These are phyloP conservation scores for Oxalis stricta DNA, from an alignment of 441 rosid species.

Conservation along the genomic window DNA sequence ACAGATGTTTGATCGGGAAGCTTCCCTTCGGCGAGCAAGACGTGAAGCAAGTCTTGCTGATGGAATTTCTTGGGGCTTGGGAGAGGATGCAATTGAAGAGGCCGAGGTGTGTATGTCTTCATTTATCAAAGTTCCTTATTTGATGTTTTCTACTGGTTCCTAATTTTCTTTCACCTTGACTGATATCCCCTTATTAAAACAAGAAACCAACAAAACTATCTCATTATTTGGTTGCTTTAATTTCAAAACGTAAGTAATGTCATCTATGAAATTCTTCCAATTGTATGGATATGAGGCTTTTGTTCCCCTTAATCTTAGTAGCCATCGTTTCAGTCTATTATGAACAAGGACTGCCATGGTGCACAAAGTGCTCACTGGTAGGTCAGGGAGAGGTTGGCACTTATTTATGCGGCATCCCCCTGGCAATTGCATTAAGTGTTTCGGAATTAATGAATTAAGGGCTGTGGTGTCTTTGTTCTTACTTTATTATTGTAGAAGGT, in stretches of 20 bases:
- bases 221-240: background rate
- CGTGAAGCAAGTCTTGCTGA: conserved; percentile 67
- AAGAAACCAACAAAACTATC: background rate
- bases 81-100: conserved; percentile 94
- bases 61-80: conserved; percentile 99
- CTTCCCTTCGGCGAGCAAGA: conserved; percentile 80
- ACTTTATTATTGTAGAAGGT: no score
- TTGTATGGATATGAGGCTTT: background rate
- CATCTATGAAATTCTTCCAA: background rate
- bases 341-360: no score
- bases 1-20: conserved; percentile 58
- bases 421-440: no score
- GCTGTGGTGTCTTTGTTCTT: no score
- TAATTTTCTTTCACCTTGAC: background rate
- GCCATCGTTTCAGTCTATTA: background rate
- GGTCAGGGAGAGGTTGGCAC: no score
- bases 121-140: background rate
- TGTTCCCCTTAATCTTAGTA: background rate
- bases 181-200: background rate
- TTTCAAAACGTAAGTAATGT: background rate
- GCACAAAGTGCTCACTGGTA: no score
- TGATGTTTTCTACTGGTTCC: background rate
- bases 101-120: conserved; percentile 44
- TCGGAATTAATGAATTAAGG: no score
- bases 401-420: no score